Conservation (phyloP, 1,284 basidiomycete genomes). For the Xanthoconium separans region DNA sequence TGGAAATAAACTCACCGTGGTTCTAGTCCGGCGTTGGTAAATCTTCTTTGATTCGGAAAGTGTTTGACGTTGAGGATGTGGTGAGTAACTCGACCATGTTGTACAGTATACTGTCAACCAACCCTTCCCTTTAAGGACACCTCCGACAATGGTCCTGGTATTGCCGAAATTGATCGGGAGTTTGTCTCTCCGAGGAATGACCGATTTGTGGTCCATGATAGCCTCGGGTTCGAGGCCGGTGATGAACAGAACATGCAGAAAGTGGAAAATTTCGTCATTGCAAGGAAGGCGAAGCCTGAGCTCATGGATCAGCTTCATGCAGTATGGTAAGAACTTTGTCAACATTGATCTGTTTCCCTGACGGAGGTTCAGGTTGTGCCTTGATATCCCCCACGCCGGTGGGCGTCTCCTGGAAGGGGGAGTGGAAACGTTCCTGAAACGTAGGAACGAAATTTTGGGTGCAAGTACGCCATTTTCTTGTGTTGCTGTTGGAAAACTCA, state of each 20-base stretch:
- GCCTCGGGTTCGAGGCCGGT: neutral
- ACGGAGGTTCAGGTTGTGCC: slow-evolving; percentile 13
- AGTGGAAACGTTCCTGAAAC: slow-evolving; percentile 12
- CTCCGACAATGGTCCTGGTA: slow-evolving; percentile 3
- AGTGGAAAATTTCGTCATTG: slow-evolving; percentile 10
- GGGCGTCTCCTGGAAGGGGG: slow-evolving; percentile 17
- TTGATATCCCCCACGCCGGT: slow-evolving; percentile 11
- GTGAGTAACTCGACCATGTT: slow-evolving; percentile 6
- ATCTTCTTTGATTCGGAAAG: slow-evolving; percentile 9
- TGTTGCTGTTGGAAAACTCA: neutral
- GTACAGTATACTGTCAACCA: neutral
- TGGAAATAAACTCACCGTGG: neutral
- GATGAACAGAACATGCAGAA: slow-evolving; percentile 8
- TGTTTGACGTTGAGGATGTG: slow-evolving; percentile 13
- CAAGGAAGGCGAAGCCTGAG: neutral
- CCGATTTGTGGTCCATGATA: slow-evolving; percentile 19
- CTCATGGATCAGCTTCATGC: slow-evolving; percentile 17
- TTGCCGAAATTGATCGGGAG: slow-evolving; percentile 10
- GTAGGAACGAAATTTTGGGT: slow-evolving; percentile 11
- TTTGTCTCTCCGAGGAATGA: slow-evolving; percentile 8
- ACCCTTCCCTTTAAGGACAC: slow-evolving; percentile 2
- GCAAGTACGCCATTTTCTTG: slow-evolving; percentile 1
- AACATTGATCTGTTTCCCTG: neutral
- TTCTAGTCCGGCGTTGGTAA: slow-evolving; percentile 21
- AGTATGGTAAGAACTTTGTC: slow-evolving; percentile 11